These are phyloP conservation scores for Mesembryanthemum crystallinum DNA, from an alignment of 148 eudicot genomes.

Conservation along the genomic window DNA sequence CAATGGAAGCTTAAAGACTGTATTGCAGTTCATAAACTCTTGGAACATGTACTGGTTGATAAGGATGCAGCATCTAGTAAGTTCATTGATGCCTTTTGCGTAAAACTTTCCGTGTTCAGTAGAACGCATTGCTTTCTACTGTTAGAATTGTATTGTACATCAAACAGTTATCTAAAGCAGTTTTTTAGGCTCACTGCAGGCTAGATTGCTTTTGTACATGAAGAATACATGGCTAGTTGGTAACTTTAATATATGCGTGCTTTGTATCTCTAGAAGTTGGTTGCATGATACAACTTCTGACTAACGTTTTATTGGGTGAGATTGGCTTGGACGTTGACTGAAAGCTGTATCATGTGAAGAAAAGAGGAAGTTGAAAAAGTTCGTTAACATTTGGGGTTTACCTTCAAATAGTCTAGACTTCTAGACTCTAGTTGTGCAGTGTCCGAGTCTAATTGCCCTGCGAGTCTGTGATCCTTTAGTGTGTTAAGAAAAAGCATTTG, in stretches of 20 bases:
- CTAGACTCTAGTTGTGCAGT: no score
- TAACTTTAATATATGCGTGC: not conserved
- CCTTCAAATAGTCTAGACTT: no score
- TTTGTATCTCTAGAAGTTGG: not conserved
- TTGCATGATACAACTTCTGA: not conserved
- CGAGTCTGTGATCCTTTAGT: no score
- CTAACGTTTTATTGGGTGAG: not conserved
- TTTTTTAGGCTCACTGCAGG: not conserved
- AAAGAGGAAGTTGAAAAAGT: no score
- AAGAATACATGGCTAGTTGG: not conserved
- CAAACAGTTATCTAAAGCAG: not conserved
- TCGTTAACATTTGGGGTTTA: not conserved
- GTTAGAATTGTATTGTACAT: not conserved
- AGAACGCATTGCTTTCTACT: not conserved
- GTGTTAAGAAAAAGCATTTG: no score
- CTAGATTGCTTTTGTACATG: not conserved
- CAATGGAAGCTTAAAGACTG: constrained; percentile 77
- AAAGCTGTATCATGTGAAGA: not conserved
- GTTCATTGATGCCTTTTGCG: constrained; percentile 21
- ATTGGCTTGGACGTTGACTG: not conserved
- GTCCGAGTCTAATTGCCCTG: no score
- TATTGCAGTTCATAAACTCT: constrained; percentile 70
- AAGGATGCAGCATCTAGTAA: constrained; percentile 74
- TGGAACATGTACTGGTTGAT: constrained; percentile 49
- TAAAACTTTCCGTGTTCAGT: not conserved